Percentiles rank a stretch among this genome's conserved stretches.
Evolutionary conservation across 208 protist genomes (phyloP).

Genomic region (Trypanosomatidae sp.): DNA sequence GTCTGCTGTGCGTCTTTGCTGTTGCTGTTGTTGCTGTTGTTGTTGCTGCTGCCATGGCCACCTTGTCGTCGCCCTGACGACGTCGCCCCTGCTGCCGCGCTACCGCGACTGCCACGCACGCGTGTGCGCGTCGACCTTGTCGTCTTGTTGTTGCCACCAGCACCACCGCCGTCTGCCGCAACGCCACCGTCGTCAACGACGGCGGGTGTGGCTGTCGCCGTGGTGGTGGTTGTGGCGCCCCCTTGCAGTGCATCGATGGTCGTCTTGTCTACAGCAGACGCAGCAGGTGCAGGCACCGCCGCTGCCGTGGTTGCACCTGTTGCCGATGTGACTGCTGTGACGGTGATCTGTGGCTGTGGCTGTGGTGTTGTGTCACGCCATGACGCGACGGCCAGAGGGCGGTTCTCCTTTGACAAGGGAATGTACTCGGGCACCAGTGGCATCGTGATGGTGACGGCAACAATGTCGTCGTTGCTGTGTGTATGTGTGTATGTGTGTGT

Average conservation of each 20-base stretch:
- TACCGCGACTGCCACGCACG: neutral
- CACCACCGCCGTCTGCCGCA: constrained; percentile 2
- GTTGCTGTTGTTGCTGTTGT: too few species aligned
- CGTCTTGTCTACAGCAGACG: neutral
- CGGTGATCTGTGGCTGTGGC: too few species aligned
- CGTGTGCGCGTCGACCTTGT: neutral
- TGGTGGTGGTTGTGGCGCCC: constrained; percentile 5
- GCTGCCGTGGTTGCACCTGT: constrained; percentile 2
- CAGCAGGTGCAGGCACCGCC: neutral
- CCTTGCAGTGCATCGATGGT: too few species aligned
- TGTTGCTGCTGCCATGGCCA: too few species aligned
- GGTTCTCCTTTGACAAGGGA: constrained; percentile 52
- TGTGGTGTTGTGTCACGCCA: too few species aligned
- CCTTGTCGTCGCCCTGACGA: too few species aligned
- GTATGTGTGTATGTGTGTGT: too few species aligned
- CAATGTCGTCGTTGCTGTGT: too few species aligned
- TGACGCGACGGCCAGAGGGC: constrained; percentile 50
- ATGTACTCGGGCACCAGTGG: constrained; percentile 58
- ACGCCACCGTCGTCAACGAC: neutral
- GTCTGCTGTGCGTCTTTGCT: constrained; percentile 12
- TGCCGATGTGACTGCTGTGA: too few species aligned
- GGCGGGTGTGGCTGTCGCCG: neutral
- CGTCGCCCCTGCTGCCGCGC: too few species aligned
- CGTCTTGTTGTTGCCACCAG: neutral
- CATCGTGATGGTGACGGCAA: too few species aligned